phyloP scores from a whole-genome alignment of 768 basidiomycete species.

The Flagelloscypha sp. region DNA sequence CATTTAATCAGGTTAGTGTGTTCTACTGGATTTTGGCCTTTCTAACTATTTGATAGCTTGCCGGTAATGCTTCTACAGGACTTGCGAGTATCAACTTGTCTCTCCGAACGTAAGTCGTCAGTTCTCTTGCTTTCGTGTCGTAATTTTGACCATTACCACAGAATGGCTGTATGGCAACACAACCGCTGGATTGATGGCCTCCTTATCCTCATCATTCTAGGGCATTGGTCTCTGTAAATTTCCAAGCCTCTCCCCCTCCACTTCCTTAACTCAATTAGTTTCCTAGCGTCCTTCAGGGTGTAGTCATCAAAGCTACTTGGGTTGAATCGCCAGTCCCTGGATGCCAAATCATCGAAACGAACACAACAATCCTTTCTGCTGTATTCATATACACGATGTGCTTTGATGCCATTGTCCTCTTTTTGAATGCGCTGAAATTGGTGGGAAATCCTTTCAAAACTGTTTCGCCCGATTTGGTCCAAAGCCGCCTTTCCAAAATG shows the following conservation, averaged over 20 bases:
- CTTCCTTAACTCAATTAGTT: not conserved
- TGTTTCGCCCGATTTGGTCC: conserved; percentile 21
- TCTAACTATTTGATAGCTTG: conserved; percentile 14
- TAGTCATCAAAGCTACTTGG: conserved; percentile 54
- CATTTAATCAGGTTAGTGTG: conserved; percentile 45
- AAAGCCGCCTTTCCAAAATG: conserved; percentile 47
- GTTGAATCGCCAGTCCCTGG: conserved; percentile 30
- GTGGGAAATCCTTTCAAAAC: conserved; percentile 18
- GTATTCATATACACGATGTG: conserved; percentile 74
- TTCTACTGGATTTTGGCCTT: not conserved
- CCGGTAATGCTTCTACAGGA: conserved; percentile 46
- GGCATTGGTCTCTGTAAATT: conserved; percentile 45
- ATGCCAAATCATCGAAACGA: conserved; percentile 51
- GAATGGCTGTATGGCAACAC: conserved; percentile 37
- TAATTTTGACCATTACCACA: conserved; percentile 8
- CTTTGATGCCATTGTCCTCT: conserved; percentile 57
- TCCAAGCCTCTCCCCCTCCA: conserved; percentile 41
- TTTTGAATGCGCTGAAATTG: conserved; percentile 55
- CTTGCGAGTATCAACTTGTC: conserved; percentile 55
- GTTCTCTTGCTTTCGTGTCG: not conserved
- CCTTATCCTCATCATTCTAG: conserved; percentile 31
- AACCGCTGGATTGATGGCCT: conserved; percentile 24
- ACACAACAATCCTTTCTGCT: conserved; percentile 56
- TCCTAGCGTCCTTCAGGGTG: conserved; percentile 27
- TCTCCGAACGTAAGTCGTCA: conserved; percentile 41